Conservation (phyloP, 805 yeast species). For the Torulaspora quercuum region DNA sequence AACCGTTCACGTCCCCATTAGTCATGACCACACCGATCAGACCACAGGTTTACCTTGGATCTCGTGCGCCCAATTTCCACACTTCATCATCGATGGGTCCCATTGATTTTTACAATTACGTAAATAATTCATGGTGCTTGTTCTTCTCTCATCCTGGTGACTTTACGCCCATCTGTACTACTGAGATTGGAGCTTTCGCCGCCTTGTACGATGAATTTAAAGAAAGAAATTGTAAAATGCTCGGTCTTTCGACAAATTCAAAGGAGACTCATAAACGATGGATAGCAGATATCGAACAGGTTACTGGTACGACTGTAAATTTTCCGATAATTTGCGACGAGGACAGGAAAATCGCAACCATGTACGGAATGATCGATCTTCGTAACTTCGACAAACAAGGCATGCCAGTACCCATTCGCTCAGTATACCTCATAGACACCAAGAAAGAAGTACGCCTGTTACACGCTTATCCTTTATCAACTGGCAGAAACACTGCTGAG, state of each 20-base stretch:
- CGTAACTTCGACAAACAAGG: conserved; percentile 64
- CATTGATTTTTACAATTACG: conserved; percentile 59
- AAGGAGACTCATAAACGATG: conserved; percentile 60
- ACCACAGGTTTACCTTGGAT: conserved; percentile 41
- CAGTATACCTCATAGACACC: conserved; percentile 71
- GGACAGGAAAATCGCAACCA: conserved; percentile 54
- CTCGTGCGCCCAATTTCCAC: conserved; percentile 65
- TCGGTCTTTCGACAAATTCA: conserved; percentile 66
- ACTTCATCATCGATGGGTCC: conserved; percentile 62
- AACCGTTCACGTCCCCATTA: no score
- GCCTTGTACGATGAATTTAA: conserved; percentile 65
- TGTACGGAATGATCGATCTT: conserved; percentile 68
- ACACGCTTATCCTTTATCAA: conserved; percentile 67
- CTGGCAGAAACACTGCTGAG: conserved; percentile 75
- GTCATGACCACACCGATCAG: conserved; percentile 14
- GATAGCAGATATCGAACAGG: conserved; percentile 70
- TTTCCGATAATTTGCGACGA: conserved; percentile 73
- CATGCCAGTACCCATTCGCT: conserved; percentile 63
- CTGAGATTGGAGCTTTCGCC: conserved; percentile 75
- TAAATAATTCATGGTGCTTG: conserved; percentile 61
- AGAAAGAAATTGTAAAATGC: conserved; percentile 60
- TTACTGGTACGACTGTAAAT: conserved; percentile 52
- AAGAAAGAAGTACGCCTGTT: conserved; percentile 57
- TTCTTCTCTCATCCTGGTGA: conserved; percentile 76
- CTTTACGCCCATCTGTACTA: conserved; percentile 76